These are phyloP conservation scores for Neophaeococcomyces aloes DNA, from an alignment of 2,329 filamentous ascomycete species.

Conservation along the genomic window DNA sequence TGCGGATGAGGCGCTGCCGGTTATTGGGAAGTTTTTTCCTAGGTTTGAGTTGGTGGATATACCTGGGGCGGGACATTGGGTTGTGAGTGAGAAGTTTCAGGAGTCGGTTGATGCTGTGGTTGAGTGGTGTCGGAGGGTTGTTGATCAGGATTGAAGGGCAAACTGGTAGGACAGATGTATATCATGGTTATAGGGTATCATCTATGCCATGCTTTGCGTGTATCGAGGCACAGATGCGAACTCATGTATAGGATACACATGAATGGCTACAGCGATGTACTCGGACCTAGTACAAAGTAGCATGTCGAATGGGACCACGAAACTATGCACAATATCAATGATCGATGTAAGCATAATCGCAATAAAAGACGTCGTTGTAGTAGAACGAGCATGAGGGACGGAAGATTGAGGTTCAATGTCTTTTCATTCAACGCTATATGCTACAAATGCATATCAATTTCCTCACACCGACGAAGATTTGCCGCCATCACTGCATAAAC, in stretches of 20 bases:
- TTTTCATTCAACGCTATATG: not conserved
- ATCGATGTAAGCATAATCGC: too few relatives aligned
- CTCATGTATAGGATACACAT: too few relatives aligned
- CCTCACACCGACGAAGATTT: not conserved
- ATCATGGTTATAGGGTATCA: too few relatives aligned
- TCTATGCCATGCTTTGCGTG: too few relatives aligned
- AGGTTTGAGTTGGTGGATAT: slow-evolving; percentile 31
- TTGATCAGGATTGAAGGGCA: slow-evolving; percentile 13
- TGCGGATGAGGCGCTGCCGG: slow-evolving; percentile 29
- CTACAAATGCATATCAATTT: slow-evolving; percentile 2
- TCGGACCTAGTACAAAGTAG: too few relatives aligned
- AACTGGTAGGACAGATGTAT: too few relatives aligned
- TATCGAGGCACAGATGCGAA: too few relatives aligned
- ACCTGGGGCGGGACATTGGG: slow-evolving; percentile 33
- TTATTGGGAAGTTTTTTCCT: slow-evolving; percentile 34
- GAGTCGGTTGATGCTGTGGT: slow-evolving; percentile 30
- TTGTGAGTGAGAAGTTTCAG: slow-evolving; percentile 36
- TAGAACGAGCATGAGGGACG: too few relatives aligned
- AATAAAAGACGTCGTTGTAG: too few relatives aligned
- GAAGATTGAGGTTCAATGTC: not conserved
- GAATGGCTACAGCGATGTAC: too few relatives aligned
- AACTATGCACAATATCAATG: too few relatives aligned
- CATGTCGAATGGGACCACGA: too few relatives aligned
- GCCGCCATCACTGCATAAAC: not conserved
- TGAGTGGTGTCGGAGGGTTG: slow-evolving; percentile 17